Evolutionary conservation across 2,329 filamentous ascomycete species (phyloP).

Genomic region (Mycogone perniciosa): DNA sequence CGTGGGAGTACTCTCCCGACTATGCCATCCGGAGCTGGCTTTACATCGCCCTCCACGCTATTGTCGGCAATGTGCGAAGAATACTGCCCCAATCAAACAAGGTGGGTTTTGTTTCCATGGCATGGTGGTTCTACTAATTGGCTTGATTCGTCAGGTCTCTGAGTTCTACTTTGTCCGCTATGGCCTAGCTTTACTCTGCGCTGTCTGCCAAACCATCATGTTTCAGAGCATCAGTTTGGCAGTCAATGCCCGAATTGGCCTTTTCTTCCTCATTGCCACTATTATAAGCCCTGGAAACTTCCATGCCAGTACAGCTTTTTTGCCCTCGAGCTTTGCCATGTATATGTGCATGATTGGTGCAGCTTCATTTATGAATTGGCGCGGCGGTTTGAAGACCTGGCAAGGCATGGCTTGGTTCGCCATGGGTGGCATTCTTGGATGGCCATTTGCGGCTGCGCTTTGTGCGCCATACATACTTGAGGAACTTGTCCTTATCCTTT

Average conservation of each 20-base stretch:
- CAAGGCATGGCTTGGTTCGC: slow-evolving; percentile 89
- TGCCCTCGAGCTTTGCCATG: slow-evolving; percentile 97
- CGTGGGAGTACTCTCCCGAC: slow-evolving; percentile 96
- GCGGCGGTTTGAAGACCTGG: slow-evolving; percentile 69
- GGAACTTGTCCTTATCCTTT: slow-evolving; percentile 55
- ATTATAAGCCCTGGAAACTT: slow-evolving; percentile 86
- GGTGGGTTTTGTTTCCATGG: slow-evolving; percentile 26
- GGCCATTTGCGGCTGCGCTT: slow-evolving; percentile 87
- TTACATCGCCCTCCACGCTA: slow-evolving; percentile 75
- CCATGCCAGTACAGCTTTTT: slow-evolving; percentile 76
- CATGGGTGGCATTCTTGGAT: slow-evolving; percentile 76
- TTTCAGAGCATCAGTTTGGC: slow-evolving; percentile 71
- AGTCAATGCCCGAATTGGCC: slow-evolving; percentile 74
- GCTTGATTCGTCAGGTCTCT: slow-evolving; percentile 35
- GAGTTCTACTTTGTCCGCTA: slow-evolving; percentile 88
- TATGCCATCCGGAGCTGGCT: slow-evolving; percentile 95
- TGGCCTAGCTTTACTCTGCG: slow-evolving; percentile 67
- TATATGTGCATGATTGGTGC: slow-evolving; percentile 83
- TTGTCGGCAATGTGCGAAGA: slow-evolving; percentile 60
- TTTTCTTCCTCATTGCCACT: slow-evolving; percentile 75
- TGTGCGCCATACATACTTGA: slow-evolving; percentile 75
- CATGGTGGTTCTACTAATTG: not conserved
- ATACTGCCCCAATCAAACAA: slow-evolving; percentile 57
- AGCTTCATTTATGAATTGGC: slow-evolving; percentile 86
- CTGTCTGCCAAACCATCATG: slow-evolving; percentile 73